Base-by-base conservation (phyloP, 371 early-diverging fungal genomes). In the Mortierella sp. region DNA sequence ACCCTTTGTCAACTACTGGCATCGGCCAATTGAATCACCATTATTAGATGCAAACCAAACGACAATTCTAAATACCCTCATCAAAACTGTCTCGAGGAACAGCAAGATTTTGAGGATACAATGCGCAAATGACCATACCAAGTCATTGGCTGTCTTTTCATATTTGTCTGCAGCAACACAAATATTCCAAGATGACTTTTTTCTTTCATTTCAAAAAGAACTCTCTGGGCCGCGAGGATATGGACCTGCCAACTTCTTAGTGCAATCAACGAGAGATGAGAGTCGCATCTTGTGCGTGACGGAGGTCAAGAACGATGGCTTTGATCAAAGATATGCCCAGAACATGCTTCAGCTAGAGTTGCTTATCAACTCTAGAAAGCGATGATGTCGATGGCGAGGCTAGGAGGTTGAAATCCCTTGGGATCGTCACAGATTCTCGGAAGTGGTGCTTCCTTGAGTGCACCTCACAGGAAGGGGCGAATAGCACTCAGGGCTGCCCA, bases 401-500 rank as follows among this genome's bases (percentile, higher is more conserved):
- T 4, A 14, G 14, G 29, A 0, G 15, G 30, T 26, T 25, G 23
- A 66, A 30, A n/a, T 50, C 58, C 50, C 48, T 67, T 21, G 67
- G 68, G 7, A 68, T 61, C 25, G 61, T 68, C 25, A 61, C 55
- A 7, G 44, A 68, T 28, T 26, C 62, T 5, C 25, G 50, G n/a
- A 68, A 50, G 43, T 68, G 62, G 62, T 45, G 16, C 12, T 68
- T 68, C 47, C 50, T 68, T 21, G 68, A 61, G 46, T 68, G 68
- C 55, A 46, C 9, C 23, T 25, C 23, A 0, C 25, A 68, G 23
- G 25, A 1, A 26, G 1, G 0, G 43, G n/a, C n/a, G 5, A 7
- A 21, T 50, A 14, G 16, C 3, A 4, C 14, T 50, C 14, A 50
- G 50, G 50, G 21, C 21, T 4, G 14, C 7, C 50, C 2, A 7